These are phyloP conservation scores for Termitomyces sp. DNA, from an alignment of 768 basidiomycete species.

Conservation along the genomic window DNA sequence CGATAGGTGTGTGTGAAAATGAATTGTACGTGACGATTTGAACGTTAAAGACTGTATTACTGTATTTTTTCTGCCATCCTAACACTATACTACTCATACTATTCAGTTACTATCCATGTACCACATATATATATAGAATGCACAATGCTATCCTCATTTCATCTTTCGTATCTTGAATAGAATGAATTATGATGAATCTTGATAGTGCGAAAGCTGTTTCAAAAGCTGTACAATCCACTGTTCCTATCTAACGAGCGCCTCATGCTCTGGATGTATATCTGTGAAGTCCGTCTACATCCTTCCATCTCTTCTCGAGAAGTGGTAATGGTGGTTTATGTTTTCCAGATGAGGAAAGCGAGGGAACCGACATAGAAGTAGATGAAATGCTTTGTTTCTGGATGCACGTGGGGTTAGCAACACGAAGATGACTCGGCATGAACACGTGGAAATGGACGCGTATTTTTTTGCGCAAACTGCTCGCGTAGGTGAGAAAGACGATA, in stretches of 20 bases:
- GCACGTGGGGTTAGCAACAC: constrained; percentile 5
- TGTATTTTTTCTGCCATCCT: constrained; percentile 7
- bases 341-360: constrained; percentile 93
- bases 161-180: background rate
- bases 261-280: constrained; percentile 6
- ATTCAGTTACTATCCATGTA: constrained; percentile 12
- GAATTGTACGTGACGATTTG: background rate
- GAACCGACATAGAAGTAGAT: constrained; percentile 97
- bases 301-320: background rate
- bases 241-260: constrained; percentile 11
- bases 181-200: constrained; percentile 7
- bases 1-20: constrained; percentile 23
- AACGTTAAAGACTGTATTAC: background rate
- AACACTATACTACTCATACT: constrained; percentile 10
- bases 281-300: constrained; percentile 2
- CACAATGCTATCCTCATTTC: constrained; percentile 13
- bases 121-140: constrained; percentile 3
- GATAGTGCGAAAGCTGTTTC: constrained; percentile 13
- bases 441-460: constrained; percentile 19
- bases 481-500: constrained; percentile 5
- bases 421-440: constrained; percentile 3
- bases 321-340: constrained; percentile 53
- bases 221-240: constrained; percentile 12
- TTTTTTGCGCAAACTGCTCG: constrained; percentile 9
- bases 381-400: constrained; percentile 92